Percentiles rank a stretch among this genome's conserved stretches.
Conservation (phyloP, 768 basidiomycete genomes). For the Boletus pseudo-olivaceus region DNA sequence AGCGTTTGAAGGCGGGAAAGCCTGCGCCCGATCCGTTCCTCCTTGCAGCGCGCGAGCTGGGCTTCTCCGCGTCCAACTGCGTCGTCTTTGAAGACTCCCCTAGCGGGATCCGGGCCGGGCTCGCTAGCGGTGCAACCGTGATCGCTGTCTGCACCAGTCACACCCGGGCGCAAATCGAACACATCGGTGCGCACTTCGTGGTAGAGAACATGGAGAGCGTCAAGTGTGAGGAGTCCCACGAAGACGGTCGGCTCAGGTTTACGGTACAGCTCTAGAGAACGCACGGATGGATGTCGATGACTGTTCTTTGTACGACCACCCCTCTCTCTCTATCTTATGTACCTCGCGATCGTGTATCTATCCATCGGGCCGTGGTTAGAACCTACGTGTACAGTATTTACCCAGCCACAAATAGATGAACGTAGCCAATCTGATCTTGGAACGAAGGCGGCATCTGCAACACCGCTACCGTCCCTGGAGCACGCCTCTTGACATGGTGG, state of each 20-base stretch:
- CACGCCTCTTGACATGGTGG: too few species aligned
- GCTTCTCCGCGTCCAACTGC: slow-evolving; percentile 54
- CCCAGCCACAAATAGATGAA: not conserved
- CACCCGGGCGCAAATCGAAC: slow-evolving; percentile 49
- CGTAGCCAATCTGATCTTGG: not conserved
- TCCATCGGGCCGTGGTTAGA: not conserved
- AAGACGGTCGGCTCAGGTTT: slow-evolving; percentile 43
- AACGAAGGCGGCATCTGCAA: not conserved
- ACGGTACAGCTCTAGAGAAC: slow-evolving; percentile 31
- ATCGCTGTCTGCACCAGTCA: slow-evolving; percentile 76
- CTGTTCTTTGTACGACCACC: not conserved
- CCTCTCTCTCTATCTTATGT: not conserved
- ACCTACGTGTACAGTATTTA: not conserved
- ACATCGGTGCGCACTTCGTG: slow-evolving; percentile 54
- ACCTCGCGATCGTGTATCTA: not conserved
- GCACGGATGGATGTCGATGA: not conserved
- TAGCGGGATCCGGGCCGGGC: slow-evolving; percentile 62
- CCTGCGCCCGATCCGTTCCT: slow-evolving; percentile 63
- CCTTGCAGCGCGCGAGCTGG: slow-evolving; percentile 57
- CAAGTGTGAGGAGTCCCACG: slow-evolving; percentile 37
- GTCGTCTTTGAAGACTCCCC: slow-evolving; percentile 79
- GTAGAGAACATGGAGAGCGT: slow-evolving; percentile 55
- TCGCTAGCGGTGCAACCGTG: slow-evolving; percentile 69
- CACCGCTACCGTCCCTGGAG: too few species aligned
- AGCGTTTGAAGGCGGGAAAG: slow-evolving; percentile 63